Conservation (phyloP, 176 grass and related monocot species). For the Rhynchospora tenuis region DNA sequence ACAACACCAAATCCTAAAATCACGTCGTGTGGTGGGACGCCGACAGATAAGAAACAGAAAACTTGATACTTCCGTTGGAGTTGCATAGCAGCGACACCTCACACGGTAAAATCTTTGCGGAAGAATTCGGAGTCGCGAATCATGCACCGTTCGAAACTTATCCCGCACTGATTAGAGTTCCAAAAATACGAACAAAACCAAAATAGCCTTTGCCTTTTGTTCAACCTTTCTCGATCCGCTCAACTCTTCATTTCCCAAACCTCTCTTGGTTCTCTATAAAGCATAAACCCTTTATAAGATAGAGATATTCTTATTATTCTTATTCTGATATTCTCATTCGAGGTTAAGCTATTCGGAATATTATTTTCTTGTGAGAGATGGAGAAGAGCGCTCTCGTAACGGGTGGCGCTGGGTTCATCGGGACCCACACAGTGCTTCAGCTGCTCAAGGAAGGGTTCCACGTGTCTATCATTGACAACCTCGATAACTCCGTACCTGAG, state of each 20-base stretch:
- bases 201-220: background rate
- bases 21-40: background rate
- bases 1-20: background rate
- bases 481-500: constrained; percentile 86
- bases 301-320: background rate
- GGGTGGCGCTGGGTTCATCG: constrained; percentile 87
- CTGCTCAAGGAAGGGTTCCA: constrained; percentile 58
- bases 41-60: background rate
- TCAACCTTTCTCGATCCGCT: background rate
- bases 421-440: constrained; percentile 88
- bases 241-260: background rate
- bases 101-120: background rate
- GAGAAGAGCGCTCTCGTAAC: constrained; percentile 69
- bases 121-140: background rate
- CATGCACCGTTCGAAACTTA: background rate
- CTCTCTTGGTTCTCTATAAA: background rate
- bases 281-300: background rate
- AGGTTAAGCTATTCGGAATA: background rate
- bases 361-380: background rate
- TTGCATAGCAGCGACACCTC: background rate
- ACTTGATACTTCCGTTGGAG: background rate
- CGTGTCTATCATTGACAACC: constrained; percentile 82
- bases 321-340: background rate
- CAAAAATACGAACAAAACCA: background rate
- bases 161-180: background rate